These are phyloP conservation scores for Cronartium ribicola DNA, from an alignment of 1,284 basidiomycete genomes.

Conservation along the genomic window DNA sequence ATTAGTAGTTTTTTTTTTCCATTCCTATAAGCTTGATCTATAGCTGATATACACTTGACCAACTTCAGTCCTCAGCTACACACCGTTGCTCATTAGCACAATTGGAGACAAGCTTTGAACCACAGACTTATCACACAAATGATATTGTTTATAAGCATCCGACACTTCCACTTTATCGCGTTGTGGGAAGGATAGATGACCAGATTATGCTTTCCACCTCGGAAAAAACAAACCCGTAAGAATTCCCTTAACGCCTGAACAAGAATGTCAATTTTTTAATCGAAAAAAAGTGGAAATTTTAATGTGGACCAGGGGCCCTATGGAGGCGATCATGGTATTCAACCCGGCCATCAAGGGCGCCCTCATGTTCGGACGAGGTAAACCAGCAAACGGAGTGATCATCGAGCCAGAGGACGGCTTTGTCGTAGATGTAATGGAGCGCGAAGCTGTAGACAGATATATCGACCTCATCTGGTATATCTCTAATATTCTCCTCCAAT, in stretches of 20 bases:
- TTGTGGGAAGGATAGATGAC: conserved; percentile 7
- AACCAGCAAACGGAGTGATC: conserved; percentile 9
- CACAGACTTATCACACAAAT: conserved; percentile 13
- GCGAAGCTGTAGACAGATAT: not conserved
- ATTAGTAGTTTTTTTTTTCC: no score
- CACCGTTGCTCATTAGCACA: not conserved
- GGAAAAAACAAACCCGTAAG: conserved; percentile 25
- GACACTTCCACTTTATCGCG: not conserved
- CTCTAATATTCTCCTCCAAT: not conserved
- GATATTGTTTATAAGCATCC: conserved; percentile 6
- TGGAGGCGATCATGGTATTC: not conserved
- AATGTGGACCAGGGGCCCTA: not conserved
- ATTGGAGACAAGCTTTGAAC: not conserved
- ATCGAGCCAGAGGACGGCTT: not conserved
- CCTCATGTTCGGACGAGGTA: conserved; percentile 10
- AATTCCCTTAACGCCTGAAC: not conserved
- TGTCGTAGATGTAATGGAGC: not conserved
- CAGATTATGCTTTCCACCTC: conserved; percentile 3
- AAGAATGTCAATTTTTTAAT: not conserved
- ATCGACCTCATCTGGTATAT: conserved; percentile 4
- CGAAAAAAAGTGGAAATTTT: not conserved
- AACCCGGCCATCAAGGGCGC: not conserved
- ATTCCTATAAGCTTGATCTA: no score
- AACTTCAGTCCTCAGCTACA: not conserved
- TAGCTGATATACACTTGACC: no score